phyloP scores from a whole-genome alignment of 768 basidiomycete species.

The Tricholoma sp. region DNA sequence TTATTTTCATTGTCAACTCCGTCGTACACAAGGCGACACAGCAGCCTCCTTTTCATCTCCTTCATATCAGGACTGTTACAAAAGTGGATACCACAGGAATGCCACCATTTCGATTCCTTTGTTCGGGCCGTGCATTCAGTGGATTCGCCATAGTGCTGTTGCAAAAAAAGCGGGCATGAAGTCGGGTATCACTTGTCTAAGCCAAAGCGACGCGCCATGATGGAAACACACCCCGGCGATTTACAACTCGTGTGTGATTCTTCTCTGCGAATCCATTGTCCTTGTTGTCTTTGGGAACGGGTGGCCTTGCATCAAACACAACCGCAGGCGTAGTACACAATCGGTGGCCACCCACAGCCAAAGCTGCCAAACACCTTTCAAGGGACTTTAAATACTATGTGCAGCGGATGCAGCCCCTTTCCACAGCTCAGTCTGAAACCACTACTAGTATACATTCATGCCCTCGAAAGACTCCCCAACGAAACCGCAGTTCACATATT shows the following conservation, averaged over 20 bases:
- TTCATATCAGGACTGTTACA: not conserved
- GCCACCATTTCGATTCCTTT: not conserved
- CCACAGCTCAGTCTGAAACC: not conserved
- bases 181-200: conserved; percentile 1
- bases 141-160: not conserved
- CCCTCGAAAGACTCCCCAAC: conserved; percentile 3
- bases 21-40: too few species aligned
- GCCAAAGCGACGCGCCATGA: conserved; percentile 6
- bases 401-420: not conserved
- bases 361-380: not conserved
- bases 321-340: not conserved
- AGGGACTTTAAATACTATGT: not conserved
- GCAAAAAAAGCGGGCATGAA: not conserved
- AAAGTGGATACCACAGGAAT: not conserved
- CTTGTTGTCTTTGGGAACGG: not conserved
- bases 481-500: not conserved
- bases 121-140: not conserved
- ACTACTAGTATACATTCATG: conserved; percentile 5
- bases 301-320: not conserved
- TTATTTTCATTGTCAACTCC: too few species aligned
- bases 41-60: not conserved
- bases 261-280: not conserved
- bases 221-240: not conserved
- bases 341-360: not conserved
- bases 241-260: conserved; percentile 4